Percentiles rank a stretch among this genome's conserved stretches.
Evolutionary conservation across 164 flowering plant genomes (phyloP).

Genomic region (Umbilicus rupestris): DNA sequence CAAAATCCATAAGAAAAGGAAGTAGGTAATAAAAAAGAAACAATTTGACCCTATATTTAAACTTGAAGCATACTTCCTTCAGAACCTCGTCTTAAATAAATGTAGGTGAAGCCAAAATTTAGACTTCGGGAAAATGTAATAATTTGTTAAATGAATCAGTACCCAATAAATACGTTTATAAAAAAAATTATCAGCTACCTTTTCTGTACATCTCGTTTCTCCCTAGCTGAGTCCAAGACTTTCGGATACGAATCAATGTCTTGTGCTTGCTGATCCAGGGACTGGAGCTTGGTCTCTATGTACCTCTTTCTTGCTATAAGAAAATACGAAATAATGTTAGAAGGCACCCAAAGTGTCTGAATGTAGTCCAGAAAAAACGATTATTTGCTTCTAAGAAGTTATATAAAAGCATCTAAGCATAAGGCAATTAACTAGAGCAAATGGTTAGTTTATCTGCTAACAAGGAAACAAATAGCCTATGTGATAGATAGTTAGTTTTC

Average conservation of each 20-base stretch:
- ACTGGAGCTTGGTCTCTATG: conserved; percentile 61
- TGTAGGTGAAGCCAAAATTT: background rate
- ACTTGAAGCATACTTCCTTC: background rate
- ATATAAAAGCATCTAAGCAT: background rate
- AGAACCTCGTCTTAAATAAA: background rate
- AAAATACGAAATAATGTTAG: background rate
- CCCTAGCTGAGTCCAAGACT: conserved; percentile 51
- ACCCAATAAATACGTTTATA: background rate
- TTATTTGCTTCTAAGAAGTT: background rate
- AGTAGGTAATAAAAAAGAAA: background rate
- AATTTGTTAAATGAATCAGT: background rate
- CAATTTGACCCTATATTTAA: background rate
- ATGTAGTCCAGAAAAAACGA: background rate
- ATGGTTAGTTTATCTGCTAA: background rate
- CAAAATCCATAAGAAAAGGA: background rate
- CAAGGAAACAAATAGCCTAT: background rate
- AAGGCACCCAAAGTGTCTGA: background rate
- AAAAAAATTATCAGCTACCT: conserved; percentile 37
- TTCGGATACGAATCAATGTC: conserved; percentile 52
- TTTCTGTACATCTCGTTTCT: conserved; percentile 68
- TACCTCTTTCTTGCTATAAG: conserved; percentile 71
- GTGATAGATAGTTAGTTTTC: background rate
- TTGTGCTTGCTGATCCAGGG: conserved; percentile 41
- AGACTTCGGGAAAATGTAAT: background rate
- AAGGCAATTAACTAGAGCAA: background rate